phyloP scores from a whole-genome alignment of 805 yeast species.

The Clavispora vitiphila region DNA sequence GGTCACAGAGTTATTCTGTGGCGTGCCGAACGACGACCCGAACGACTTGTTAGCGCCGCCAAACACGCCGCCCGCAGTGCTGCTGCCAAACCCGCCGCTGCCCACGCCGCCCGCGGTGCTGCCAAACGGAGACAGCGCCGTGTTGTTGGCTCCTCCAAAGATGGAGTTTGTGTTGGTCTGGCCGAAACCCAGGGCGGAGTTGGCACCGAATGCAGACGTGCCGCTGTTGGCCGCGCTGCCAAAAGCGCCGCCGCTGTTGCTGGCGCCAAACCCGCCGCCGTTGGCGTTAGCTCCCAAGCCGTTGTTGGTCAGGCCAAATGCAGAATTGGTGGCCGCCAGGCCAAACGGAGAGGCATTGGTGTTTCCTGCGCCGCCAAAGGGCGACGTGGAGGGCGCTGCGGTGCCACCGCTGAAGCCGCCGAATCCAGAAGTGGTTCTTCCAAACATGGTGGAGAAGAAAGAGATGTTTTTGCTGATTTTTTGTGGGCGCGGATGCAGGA shows the following conservation, averaged over 20 bases:
- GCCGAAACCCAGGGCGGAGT: slow-evolving; percentile 18
- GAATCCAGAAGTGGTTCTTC: slow-evolving; percentile 46
- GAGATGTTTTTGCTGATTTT: neutral
- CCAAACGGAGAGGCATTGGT: slow-evolving; percentile 16
- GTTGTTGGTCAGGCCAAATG: slow-evolving; percentile 8
- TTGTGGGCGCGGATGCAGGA: neutral
- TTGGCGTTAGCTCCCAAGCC: slow-evolving; percentile 18
- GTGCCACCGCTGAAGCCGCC: slow-evolving; percentile 40
- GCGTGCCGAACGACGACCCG: slow-evolving; percentile 18
- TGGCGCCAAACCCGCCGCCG: slow-evolving; percentile 17
- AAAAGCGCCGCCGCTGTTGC: slow-evolving; percentile 21
- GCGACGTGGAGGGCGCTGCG: slow-evolving; percentile 7
- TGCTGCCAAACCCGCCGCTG: slow-evolving; percentile 17
- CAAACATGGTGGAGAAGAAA: slow-evolving; percentile 36
- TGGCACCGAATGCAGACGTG: slow-evolving; percentile 36
- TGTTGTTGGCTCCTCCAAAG: slow-evolving; percentile 20
- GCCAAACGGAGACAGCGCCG: slow-evolving; percentile 16
- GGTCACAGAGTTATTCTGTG: slow-evolving; percentile 14
- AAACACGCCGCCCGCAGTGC: slow-evolving; percentile 8
- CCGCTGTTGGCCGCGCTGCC: slow-evolving; percentile 21
- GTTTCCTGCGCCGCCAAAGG: slow-evolving; percentile 20
- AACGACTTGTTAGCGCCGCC: slow-evolving; percentile 15
- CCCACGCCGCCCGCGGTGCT: slow-evolving; percentile 10
- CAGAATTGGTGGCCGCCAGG: slow-evolving; percentile 5
- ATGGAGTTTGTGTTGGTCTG: slow-evolving; percentile 19